phyloP scores from a whole-genome alignment of 2,329 filamentous ascomycete genomes.

The Thyridium curvatum region DNA sequence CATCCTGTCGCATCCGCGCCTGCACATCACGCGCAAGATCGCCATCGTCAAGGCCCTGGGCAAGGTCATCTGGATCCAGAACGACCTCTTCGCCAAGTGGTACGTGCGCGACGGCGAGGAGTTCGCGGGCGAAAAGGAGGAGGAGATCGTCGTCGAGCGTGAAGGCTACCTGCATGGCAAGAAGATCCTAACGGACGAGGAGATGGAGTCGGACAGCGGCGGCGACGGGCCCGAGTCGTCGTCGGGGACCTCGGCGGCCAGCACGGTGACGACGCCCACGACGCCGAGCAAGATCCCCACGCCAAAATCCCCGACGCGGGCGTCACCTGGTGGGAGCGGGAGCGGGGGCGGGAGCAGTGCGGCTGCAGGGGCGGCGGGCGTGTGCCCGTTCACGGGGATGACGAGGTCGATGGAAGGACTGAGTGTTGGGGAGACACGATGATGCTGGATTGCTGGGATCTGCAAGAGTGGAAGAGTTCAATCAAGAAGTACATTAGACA shows the following conservation, averaged over 20 bases:
- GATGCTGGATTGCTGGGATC: no score
- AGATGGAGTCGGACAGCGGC: conserved; percentile 18
- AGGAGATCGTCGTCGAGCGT: conserved; percentile 40
- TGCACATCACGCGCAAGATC: conserved; percentile 63
- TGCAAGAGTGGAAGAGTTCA: no score
- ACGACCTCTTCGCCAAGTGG: conserved; percentile 81
- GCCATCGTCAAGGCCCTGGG: conserved; percentile 68
- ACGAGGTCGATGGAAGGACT: conserved; percentile 9
- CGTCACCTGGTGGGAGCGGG: neutral
- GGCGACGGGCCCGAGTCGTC: conserved; percentile 1
- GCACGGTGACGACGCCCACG: neutral
- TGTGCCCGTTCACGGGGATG: conserved; percentile 19
- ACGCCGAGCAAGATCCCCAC: conserved; percentile 1
- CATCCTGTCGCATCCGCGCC: conserved; percentile 62
- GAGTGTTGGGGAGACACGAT: conserved; percentile 5
- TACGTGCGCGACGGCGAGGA: conserved; percentile 66
- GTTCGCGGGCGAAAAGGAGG: conserved; percentile 36
- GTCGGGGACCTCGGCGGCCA: neutral
- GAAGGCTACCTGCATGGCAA: conserved; percentile 62
- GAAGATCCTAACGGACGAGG: conserved; percentile 43
- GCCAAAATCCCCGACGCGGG: neutral
- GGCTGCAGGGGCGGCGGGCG: conserved; percentile 5
- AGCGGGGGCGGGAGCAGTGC: neutral
- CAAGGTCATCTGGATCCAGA: conserved; percentile 85
- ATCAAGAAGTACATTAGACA: no score